Conservation (phyloP, 768 basidiomycete species). For the Punctularia strigosozonata region DNA sequence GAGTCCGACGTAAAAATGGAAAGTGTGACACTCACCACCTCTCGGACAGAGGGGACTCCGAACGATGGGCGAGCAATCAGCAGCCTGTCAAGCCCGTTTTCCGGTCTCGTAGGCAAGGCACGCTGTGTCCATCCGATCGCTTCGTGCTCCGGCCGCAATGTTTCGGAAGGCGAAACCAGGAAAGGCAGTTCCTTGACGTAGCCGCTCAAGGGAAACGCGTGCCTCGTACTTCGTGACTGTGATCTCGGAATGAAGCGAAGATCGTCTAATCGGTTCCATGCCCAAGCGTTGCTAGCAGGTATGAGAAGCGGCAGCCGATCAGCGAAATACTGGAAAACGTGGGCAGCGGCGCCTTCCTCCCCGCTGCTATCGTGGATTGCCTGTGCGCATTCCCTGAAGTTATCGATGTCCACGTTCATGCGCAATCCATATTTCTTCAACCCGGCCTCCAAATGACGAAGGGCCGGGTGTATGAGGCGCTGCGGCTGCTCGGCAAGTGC, state of each 20-base stretch:
- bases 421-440: slow-evolving; percentile 22
- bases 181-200: slow-evolving; percentile 17
- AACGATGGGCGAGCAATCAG: slow-evolving; percentile 23
- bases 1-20: background rate
- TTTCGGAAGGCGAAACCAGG: slow-evolving; percentile 25
- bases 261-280: slow-evolving; percentile 22
- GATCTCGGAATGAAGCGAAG: slow-evolving; percentile 30
- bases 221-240: slow-evolving; percentile 9
- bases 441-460: slow-evolving; percentile 16
- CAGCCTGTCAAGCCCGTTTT: slow-evolving; percentile 16
- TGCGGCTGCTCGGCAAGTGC: slow-evolving; percentile 6
- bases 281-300: background rate
- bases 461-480: slow-evolving; percentile 20
- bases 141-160: slow-evolving; percentile 26
- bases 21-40: slow-evolving; percentile 28
- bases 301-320: slow-evolving; percentile 22
- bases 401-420: slow-evolving; percentile 17
- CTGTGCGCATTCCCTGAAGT: slow-evolving; percentile 25
- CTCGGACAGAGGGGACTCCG: slow-evolving; percentile 25
- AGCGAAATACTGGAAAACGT: slow-evolving; percentile 23
- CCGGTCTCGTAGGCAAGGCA: slow-evolving; percentile 21
- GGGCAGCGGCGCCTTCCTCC: slow-evolving; percentile 14
- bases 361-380: slow-evolving; percentile 16
- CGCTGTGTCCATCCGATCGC: slow-evolving; percentile 39
- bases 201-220: slow-evolving; percentile 4